Base-by-base conservation (phyloP, 306 rosid genomes). In the Amphicarpaea edgeworthii region DNA sequence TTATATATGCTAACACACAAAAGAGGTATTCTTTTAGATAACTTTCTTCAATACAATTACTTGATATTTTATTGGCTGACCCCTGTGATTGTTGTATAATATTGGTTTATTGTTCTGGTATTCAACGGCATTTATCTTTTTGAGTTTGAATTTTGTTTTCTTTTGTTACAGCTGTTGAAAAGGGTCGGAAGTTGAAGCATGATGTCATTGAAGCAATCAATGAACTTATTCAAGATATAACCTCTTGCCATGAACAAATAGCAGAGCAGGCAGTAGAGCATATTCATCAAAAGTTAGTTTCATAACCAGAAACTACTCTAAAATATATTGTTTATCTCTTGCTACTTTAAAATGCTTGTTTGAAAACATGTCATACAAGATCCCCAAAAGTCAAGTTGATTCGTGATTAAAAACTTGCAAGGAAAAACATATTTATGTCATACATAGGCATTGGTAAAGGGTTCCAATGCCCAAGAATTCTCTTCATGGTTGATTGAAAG, bases 201-300 rank as follows among this genome's bases (percentile, higher is more conserved):
- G 99, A 93, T 88, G 98, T 93, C 77, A 96, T 96, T 85, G 98
- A 96, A 89, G 97, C 97, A 16, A 93, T 96, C 45, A 96, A 96
- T 79, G 98, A 93, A 82, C 99, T 96, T 61, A 96, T 96, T 81
- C 96, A 86, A 85, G 99, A 93, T 79, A 87, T 96, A 78, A 64
- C 83, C 73, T 88, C 96, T 65, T 96, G 98, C 85, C 87, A 90
- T 65, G 99, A 96, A 57, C 93, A 88, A 81, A 96, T 96, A 81
- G 96, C 98, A 11, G 99, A 96, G 86, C 99, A 96, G 80, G 99
- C 99, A 80, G 96, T 96, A 15, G 99, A 96, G 83, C 99, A 90
- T 87, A 96, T 96, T 82, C 99, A 96, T 90, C 99, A 96, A 32
- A 96, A 96, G 99, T 96, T 86, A 5, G 71, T 85, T 46, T 80